phyloP scores from a whole-genome alignment of 768 basidiomycete species.

The Trametes cinnabarina region DNA sequence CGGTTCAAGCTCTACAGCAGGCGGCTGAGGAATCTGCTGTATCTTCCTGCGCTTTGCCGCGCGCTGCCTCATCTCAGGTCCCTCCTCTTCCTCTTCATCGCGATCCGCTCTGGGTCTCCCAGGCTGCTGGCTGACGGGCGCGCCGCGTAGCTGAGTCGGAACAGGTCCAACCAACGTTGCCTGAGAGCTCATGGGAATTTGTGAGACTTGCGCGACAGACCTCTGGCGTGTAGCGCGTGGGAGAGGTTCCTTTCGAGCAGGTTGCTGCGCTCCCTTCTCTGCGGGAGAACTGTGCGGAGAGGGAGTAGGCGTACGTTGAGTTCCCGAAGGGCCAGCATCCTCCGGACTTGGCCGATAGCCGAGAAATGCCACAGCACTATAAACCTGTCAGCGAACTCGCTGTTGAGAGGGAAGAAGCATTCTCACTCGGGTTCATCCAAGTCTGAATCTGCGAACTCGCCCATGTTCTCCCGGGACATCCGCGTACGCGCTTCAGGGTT shows the following conservation, averaged over 20 bases:
- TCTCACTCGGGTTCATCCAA: not conserved
- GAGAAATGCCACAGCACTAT: not conserved
- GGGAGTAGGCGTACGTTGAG: conserved; percentile 9
- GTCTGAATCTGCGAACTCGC: not conserved
- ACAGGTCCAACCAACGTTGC: conserved; percentile 16
- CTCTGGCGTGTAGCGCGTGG: not conserved
- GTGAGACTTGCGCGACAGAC: not conserved
- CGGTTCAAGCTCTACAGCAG: not conserved
- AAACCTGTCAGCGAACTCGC: not conserved
- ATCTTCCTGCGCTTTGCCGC: conserved; percentile 2
- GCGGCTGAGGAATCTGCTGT: not conserved
- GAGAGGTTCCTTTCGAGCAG: not conserved
- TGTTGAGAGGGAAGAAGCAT: not conserved
- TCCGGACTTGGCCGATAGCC: conserved; percentile 5
- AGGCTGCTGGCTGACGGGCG: not conserved
- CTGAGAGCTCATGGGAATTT: conserved; percentile 12
- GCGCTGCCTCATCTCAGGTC: not conserved
- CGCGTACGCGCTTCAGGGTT: not conserved
- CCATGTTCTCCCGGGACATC: not conserved
- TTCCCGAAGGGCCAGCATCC: conserved; percentile 20
- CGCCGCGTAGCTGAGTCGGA: conserved; percentile 7
- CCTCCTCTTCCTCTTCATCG: not conserved
- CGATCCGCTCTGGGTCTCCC: not conserved
- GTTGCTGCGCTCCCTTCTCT: not conserved
- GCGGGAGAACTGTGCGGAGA: not conserved